These are phyloP conservation scores for Penicillium flavigenum DNA, from an alignment of 495 filamentous ascomycete genomes.

Conservation along the genomic window DNA sequence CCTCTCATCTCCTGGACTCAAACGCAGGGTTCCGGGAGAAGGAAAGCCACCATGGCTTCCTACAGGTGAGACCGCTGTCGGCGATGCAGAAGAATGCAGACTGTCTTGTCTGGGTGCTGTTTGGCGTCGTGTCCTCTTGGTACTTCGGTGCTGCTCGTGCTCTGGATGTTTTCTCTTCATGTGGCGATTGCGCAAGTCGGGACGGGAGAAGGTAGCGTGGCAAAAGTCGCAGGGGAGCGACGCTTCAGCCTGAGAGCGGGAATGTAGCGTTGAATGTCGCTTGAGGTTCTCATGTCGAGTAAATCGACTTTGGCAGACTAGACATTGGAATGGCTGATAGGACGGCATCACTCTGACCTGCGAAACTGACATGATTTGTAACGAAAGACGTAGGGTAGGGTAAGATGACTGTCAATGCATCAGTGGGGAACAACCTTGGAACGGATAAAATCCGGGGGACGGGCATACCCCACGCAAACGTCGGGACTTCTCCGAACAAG, in stretches of 20 bases:
- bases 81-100: slow-evolving; percentile 5
- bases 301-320: slow-evolving; percentile 35
- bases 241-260: slow-evolving; percentile 24
- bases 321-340: slow-evolving; percentile 38
- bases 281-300: slow-evolving; percentile 44
- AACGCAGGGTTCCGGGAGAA: neutral
- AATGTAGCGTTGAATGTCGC: slow-evolving; percentile 36
- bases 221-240: slow-evolving; percentile 32
- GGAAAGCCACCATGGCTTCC: neutral
- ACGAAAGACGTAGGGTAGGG: neutral
- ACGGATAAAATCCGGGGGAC: slow-evolving; percentile 13
- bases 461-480: slow-evolving; percentile 8
- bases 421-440: neutral
- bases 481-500: slow-evolving; percentile 10
- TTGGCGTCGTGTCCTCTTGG: slow-evolving; percentile 16
- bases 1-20: neutral
- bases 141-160: slow-evolving; percentile 17
- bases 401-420: neutral
- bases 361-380: slow-evolving; percentile 16
- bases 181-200: slow-evolving; percentile 34
- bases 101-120: slow-evolving; percentile 13
- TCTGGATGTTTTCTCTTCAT: slow-evolving; percentile 41
- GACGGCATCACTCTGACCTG: slow-evolving; percentile 11
- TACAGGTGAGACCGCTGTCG: neutral
- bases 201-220: slow-evolving; percentile 34